Percentiles rank a stretch among this genome's conserved stretches.
Conservation (phyloP, 139 green algal species). For the Chlamydomonas schloesseri region DNA sequence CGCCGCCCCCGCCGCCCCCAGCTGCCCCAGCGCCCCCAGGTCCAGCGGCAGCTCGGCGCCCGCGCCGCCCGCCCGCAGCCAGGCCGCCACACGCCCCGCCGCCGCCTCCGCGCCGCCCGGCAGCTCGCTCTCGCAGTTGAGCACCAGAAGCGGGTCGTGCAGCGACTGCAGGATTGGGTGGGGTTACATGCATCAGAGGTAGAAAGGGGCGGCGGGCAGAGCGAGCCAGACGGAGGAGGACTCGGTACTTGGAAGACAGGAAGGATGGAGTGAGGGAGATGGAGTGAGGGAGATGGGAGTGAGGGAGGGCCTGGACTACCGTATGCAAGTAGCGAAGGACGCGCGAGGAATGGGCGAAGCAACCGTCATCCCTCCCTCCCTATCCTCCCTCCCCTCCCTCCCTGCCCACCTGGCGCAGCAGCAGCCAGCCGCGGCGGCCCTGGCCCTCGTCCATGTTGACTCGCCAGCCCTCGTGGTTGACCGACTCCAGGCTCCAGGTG, state of each 20-base stretch:
- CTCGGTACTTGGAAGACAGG: no score
- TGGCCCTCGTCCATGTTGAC: conserved; percentile 82
- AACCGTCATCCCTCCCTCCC: neutral
- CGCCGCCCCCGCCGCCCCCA: neutral
- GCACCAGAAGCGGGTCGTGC: conserved; percentile 91
- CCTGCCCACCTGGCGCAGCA: conserved; percentile 78
- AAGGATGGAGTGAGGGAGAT: no score
- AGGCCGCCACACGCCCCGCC: conserved; percentile 15
- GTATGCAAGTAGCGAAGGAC: no score
- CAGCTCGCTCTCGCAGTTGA: conserved; percentile 84
- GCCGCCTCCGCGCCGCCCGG: conserved; percentile 61
- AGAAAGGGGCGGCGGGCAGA: neutral
- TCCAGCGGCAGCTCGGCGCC: conserved; percentile 9
- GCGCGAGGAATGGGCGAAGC: no score
- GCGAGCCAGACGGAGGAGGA: neutral
- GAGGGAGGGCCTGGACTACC: no score
- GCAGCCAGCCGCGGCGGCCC: conserved; percentile 86
- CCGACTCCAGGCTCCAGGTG: conserved; percentile 76
- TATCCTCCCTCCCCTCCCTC: neutral
- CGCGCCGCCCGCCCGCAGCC: neutral
- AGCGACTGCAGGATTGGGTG: conserved; percentile 61
- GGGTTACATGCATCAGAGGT: no score
- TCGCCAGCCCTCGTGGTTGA: conserved; percentile 92
- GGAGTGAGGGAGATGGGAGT: no score
- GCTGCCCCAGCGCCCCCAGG: neutral